Conservation (phyloP, 208 protist species). For the Leishmania tropica region DNA sequence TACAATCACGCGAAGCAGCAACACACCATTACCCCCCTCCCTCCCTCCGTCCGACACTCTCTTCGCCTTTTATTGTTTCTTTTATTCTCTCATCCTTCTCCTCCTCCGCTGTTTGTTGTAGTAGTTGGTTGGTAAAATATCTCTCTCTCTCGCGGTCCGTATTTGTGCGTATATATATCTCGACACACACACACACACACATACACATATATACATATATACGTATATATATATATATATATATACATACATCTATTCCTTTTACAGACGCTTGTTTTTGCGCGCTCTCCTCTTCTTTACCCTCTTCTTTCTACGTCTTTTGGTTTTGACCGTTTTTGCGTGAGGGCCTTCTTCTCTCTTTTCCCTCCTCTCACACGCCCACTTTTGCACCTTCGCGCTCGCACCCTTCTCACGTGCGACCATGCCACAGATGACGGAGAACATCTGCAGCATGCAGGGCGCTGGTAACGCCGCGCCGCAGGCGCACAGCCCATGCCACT, state of each 20-base stretch:
- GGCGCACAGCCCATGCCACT: slow-evolving; percentile 8
- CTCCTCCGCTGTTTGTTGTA: not conserved
- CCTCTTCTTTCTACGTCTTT: not conserved
- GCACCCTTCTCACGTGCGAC: not conserved
- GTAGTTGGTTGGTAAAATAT: not conserved
- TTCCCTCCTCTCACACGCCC: not conserved
- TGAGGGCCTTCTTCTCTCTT: not conserved
- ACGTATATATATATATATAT: too few species aligned
- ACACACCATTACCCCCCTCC: not conserved
- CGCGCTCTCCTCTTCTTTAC: not conserved
- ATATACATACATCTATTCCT: not conserved
- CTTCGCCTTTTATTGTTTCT: not conserved
- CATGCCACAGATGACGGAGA: not conserved
- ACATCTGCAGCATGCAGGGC: not conserved
- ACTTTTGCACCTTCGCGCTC: not conserved
- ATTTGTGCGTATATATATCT: too few species aligned
- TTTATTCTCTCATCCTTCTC: not conserved
- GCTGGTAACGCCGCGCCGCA: not conserved
- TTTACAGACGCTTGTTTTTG: not conserved
- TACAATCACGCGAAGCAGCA: not conserved
- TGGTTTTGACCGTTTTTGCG: not conserved
- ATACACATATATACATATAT: too few species aligned
- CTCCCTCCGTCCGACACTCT: not conserved
- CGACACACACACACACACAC: too few species aligned
- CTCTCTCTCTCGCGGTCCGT: not conserved